These are phyloP conservation scores for Mucor velutinosus DNA, from an alignment of 371 early-diverging fungal genomes.

Conservation along the genomic window DNA sequence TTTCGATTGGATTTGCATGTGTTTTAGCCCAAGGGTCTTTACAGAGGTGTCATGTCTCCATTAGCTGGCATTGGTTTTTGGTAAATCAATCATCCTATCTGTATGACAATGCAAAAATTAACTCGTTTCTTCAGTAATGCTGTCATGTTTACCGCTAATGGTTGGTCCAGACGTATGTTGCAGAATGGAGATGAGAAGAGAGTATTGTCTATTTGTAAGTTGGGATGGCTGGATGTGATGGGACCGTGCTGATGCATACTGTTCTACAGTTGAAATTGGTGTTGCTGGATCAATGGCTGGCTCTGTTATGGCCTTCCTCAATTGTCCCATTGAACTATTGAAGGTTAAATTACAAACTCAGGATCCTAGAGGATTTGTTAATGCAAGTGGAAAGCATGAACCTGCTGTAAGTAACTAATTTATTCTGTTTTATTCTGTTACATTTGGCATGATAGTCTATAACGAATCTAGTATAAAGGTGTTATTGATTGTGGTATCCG, in stretches of 20 bases:
- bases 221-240: no score
- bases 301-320: conserved; percentile 79
- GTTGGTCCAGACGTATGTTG: conserved; percentile 68
- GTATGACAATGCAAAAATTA: background rate
- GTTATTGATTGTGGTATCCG: conserved; percentile 76
- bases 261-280: conserved; percentile 48
- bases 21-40: conserved; percentile 67
- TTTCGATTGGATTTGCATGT: background rate
- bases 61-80: conserved; percentile 86
- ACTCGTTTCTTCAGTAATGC: conserved; percentile 65
- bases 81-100: conserved; percentile 28
- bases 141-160: conserved; percentile 83
- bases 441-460: background rate
- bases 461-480: conserved; percentile 59
- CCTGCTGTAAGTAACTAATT: conserved; percentile 43
- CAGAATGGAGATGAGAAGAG: conserved; percentile 51
- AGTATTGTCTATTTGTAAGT: conserved; percentile 44
- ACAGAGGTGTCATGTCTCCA: conserved; percentile 84
- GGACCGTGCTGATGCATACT: background rate
- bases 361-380: conserved; percentile 44
- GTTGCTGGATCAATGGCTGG: conserved; percentile 81
- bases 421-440: background rate
- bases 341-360: conserved; percentile 88
- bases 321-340: conserved; percentile 82
- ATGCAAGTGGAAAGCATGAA: conserved; percentile 36